Percentiles rank a stretch among this genome's conserved stretches.
Conservation (phyloP, 768 basidiomycete genomes). For the Lentinula raphanica region DNA sequence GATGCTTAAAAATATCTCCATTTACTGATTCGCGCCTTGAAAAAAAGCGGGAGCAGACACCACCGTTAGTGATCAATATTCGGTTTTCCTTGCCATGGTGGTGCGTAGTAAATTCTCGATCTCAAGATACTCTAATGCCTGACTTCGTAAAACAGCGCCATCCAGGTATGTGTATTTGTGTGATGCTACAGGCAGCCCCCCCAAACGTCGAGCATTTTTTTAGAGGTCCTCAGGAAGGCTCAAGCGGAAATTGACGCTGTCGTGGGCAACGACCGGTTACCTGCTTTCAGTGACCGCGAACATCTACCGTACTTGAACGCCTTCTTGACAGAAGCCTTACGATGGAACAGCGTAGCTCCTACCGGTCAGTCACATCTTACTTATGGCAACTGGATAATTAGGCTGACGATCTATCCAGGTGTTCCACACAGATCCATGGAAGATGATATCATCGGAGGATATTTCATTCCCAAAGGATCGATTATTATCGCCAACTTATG, state of each 20-base stretch:
- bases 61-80: constrained; percentile 37
- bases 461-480: constrained; percentile 38
- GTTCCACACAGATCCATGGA: constrained; percentile 38
- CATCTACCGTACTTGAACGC: constrained; percentile 46
- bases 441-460: constrained; percentile 39
- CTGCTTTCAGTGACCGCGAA: constrained; percentile 33
- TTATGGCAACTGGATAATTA: neutral
- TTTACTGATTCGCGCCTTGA: constrained; percentile 16
- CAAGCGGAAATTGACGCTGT: constrained; percentile 48
- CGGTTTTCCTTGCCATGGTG: constrained; percentile 47
- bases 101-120: neutral
- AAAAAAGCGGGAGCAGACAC: constrained; percentile 45
- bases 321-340: constrained; percentile 40
- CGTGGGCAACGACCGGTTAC: constrained; percentile 31
- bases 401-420: constrained; percentile 18
- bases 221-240: constrained; percentile 45
- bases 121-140: constrained; percentile 13
- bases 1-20: constrained; percentile 37
- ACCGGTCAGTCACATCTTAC: constrained; percentile 23
- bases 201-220: neutral
- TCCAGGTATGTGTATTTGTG: constrained; percentile 16
- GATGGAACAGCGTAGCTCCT: constrained; percentile 45
- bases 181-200: neutral
- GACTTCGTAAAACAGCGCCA: neutral
- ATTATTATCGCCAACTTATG: constrained; percentile 31